Percentiles rank a stretch among this genome's conserved stretches.
phyloP scores from a whole-genome alignment of 371 early-diverging fungal genomes.

The Syncephalastrum monosporum region DNA sequence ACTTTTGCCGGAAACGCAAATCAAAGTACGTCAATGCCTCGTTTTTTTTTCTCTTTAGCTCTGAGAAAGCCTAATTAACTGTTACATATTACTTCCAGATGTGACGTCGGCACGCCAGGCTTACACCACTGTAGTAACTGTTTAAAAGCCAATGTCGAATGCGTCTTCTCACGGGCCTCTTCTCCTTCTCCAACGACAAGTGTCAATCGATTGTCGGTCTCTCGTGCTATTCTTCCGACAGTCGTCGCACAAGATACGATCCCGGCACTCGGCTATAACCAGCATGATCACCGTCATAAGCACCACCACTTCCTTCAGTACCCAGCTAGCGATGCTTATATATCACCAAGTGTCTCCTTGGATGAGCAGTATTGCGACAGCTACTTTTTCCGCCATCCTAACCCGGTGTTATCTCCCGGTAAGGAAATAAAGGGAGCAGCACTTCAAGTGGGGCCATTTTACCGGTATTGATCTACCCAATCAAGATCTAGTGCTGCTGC shows the following conservation, averaged over 20 bases:
- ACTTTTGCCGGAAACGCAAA: conserved; percentile 44
- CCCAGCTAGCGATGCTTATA: not conserved
- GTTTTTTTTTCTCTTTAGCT: too few species aligned
- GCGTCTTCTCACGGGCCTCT: conserved; percentile 4
- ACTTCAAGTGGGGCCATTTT: not conserved
- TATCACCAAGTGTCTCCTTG: too few species aligned
- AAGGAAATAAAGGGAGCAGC: too few species aligned
- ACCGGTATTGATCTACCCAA: not conserved
- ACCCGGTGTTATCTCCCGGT: too few species aligned
- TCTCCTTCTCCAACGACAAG: not conserved
- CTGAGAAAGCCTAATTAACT: too few species aligned
- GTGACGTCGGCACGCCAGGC: conserved; percentile 36
- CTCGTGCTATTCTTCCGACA: too few species aligned
- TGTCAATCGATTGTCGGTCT: too few species aligned
- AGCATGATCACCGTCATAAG: conserved; percentile 1
- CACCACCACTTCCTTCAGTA: not conserved
- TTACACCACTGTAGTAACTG: conserved; percentile 39
- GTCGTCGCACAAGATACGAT: not conserved
- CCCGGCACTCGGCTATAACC: not conserved
- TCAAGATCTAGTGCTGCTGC: not conserved
- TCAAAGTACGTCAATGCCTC: conserved; percentile 31
- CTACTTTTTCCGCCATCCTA: too few species aligned
- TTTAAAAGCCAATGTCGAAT: conserved; percentile 10
- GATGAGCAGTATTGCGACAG: too few species aligned
- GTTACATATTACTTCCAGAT: conserved; percentile 10